Base-by-base conservation (phyloP, 805 yeast species). In the Metschnikowia reukaufii region DNA sequence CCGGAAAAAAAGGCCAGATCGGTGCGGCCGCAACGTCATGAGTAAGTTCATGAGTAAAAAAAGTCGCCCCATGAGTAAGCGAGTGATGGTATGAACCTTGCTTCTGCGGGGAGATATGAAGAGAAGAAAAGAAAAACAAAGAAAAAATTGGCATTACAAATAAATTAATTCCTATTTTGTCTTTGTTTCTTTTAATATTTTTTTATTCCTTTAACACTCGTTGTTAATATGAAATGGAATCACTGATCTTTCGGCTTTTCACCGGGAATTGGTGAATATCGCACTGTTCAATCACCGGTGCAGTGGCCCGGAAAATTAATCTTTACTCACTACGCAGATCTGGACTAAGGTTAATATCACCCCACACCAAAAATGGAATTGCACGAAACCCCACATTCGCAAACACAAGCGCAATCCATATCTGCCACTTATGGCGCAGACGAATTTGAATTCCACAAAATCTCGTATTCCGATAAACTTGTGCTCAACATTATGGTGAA, bases 401-500 rank as follows among this genome's bases (percentile, higher is more conserved):
- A 25, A 25, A 12, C 19, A 7, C 37, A 38, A 23, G 16, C 34
- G 7, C 20, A 23, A 15, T 17, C 44, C 6, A 15, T 43, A 7
- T 25, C 39, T 9, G 49, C 39, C 17, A 21, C 42, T 9, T 43
- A 25, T 32, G 45, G 42, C 10, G 15, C 33, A 6, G 52, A 42
- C 33, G 17, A 27, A 4, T 40, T 56, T 18, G 44, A 48, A 19
- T 62, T 62, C 48, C 66, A 60, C 49, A 44, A 39, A 29, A 44
- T 73, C 2, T 73, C 68, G 17, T 65, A 73, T 23, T 59, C 58
- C 2, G 76, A 77, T 48, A 68, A 67, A 48, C 56, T 64, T 36
- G 59, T 77, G 2, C 30, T 78, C 27, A 67, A 68, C 36, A 56
- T 78, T 12, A 64, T 70, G 38, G 61, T 62, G 30, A 61, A 77